A percentile compares a stretch with the other conserved stretches of the same genome.
phyloP scores from a whole-genome alignment of 148 eudicot species.

The Rheum nobile region DNA sequence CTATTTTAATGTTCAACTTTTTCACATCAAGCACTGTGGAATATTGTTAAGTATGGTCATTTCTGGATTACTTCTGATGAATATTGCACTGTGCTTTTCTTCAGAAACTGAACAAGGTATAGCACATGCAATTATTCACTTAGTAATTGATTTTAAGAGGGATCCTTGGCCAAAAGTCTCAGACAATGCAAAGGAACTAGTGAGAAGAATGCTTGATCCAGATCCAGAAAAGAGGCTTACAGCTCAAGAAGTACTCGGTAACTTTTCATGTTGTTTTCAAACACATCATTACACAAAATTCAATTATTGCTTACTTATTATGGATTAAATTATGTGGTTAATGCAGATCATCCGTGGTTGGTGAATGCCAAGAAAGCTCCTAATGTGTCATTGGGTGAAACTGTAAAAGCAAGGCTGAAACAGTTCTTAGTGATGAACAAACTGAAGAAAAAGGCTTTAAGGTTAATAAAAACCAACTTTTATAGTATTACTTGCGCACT shows the following conservation, averaged over 20 bases:
- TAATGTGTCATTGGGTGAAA: conserved; percentile 69
- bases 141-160: too few relatives aligned
- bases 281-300: not conserved
- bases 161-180: too few relatives aligned
- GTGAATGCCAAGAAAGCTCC: conserved; percentile 67
- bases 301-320: conserved; percentile 8
- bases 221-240: too few relatives aligned
- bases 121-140: too few relatives aligned
- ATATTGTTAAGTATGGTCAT: not conserved
- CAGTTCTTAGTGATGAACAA: conserved; percentile 73
- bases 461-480: conserved; percentile 20
- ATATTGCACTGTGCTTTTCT: too few relatives aligned
- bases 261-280: not conserved
- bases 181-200: too few relatives aligned
- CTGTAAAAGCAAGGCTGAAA: conserved; percentile 74
- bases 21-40: too few relatives aligned
- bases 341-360: conserved; percentile 74
- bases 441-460: conserved; percentile 65
- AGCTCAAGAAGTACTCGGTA: too few relatives aligned
- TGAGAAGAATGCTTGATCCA: too few relatives aligned
- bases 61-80: not conserved
- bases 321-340: not conserved
- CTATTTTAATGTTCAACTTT: not conserved
- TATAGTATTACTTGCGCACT: not conserved
- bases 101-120: too few relatives aligned